These are phyloP conservation scores for Aurifilum marmelostoma DNA, from an alignment of 2,329 filamentous ascomycete species.

Conservation along the genomic window DNA sequence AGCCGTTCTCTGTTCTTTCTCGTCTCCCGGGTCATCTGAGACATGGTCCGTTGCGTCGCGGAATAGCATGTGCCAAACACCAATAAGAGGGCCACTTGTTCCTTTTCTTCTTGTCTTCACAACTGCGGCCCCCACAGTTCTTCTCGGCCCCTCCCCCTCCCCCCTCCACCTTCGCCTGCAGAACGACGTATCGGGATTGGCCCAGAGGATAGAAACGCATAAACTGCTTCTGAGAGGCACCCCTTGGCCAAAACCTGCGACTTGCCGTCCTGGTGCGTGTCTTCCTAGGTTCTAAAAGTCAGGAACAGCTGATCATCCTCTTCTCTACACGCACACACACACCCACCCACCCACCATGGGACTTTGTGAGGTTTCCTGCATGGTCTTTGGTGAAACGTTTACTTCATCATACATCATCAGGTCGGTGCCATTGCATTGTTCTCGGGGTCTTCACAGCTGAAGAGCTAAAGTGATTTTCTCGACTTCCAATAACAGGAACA, in stretches of 20 bases:
- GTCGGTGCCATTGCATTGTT: no score
- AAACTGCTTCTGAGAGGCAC: background rate
- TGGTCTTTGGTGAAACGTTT: background rate
- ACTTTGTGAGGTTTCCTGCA: background rate
- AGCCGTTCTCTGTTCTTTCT: background rate
- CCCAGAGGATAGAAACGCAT: background rate
- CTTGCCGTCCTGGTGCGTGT: background rate
- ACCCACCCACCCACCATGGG: no score
- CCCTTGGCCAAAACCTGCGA: background rate
- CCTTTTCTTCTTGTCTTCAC: background rate
- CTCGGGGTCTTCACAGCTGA: background rate
- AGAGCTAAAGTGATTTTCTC: background rate
- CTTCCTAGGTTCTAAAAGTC: background rate
- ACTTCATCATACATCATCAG: background rate
- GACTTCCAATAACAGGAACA: no score
- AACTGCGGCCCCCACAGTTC: background rate
- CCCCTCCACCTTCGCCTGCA: background rate
- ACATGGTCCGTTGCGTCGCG: conserved; percentile 11
- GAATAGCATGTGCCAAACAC: background rate
- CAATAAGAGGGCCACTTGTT: background rate
- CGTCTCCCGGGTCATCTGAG: conserved; percentile 5
- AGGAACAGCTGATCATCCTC: no score
- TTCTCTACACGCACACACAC: no score
- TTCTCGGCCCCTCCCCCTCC: background rate
- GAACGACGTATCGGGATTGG: background rate